Evolutionary conservation across 768 basidiomycete genomes (phyloP), one percentile per base, ranked within the genome.

Genomic region (Asterophora parasitica): DNA sequence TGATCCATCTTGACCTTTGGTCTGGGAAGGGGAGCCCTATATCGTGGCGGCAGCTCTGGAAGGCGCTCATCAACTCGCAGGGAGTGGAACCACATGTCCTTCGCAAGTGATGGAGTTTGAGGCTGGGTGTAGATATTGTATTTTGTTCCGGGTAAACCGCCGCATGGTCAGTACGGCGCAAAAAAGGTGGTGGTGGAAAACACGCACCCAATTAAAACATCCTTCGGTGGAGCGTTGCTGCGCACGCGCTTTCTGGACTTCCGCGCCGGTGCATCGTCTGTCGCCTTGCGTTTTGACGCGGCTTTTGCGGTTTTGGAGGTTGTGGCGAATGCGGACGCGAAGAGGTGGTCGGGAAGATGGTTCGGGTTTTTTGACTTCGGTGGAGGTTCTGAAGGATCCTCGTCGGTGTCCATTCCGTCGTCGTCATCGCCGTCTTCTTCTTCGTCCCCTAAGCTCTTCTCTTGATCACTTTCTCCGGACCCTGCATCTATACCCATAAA

Each of bases 1-100:
- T 48, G 13, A 23, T 33, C 10, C n/a, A 9, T 12, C 30, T 47
- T 44, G 17, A 35, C 26, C 38, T 31, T 8, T 31, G 12, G 30
- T 8, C 12, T 56, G 48, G 44, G 49, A 44, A 88, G 83, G 88
- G 88, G 0, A 85, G 80, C 59, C 88, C 87, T 17, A 77, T 88
- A 42, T 84, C 81, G 35, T 90, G 88, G 88, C 70, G 87, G 33
- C 75, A 78, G 60, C 69, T 90, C 31, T 91, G 87, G 84, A 87
- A 82, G 58, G 70, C 68, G 6, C 55, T 86, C 36, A 76, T 87
- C 35, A 57, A 64, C 53, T 78, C 78, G 8, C 63, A 69, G 0
- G 58, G 59, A 1, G 70, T 91, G 8, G 75, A 73, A 43, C 82
- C 80, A 12, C 76, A 83, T 64, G 85, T 90, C 5, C 45, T 65